Evolutionary conservation across 139 green algal species (phyloP), one percentile per base, ranked within the genome.

Genomic region (Limnomonas spitsbergensis): DNA sequence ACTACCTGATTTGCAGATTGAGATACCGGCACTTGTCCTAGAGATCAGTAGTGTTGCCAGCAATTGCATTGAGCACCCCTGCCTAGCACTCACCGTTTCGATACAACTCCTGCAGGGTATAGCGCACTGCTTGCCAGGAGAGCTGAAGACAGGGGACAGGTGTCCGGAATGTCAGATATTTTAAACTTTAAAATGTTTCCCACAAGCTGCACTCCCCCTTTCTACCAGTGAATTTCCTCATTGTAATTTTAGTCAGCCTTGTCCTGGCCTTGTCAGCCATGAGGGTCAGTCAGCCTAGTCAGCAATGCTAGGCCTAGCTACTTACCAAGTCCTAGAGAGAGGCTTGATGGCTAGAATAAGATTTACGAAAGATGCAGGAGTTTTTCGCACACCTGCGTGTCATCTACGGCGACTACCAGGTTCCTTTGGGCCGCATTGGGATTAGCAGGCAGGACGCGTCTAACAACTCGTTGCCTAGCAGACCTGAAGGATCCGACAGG

Each of bases 51-150:
- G 47, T 20, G 47, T 29, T 61, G 14, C 14, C 47, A 61, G 47
- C 47, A 61, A 61, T 20, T 61, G 14, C 14, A 61, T 61, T 20
- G 20, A 20, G 47, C 47, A 61, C 14, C 47, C 20, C 47, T 29
- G 47, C 14, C 14, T 61, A 61, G 61, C 26, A 72, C 27, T 72
- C 61, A 37, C 61, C 61, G 26, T 34, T 7, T 7, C 61, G 61
- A 20, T 72, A 72, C 27, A 72, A 20, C 27, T 72, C 61, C 29
- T 37, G 26, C 61, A 72, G 26, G 6, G 61, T 72, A 20, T 39
- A 72, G 9, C 61, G 26, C 27, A 72, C 27, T 20, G 61, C 61
- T 24, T 72, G 6, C 61, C 61, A 72, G 27, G 61, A 72, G 61
- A 72, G 61, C 61, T 72, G 61, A 34, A 37, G 27, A 37, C 27